These are phyloP conservation scores for Trifolium repens DNA, from an alignment of 306 rosid genomes.

Conservation along the genomic window DNA sequence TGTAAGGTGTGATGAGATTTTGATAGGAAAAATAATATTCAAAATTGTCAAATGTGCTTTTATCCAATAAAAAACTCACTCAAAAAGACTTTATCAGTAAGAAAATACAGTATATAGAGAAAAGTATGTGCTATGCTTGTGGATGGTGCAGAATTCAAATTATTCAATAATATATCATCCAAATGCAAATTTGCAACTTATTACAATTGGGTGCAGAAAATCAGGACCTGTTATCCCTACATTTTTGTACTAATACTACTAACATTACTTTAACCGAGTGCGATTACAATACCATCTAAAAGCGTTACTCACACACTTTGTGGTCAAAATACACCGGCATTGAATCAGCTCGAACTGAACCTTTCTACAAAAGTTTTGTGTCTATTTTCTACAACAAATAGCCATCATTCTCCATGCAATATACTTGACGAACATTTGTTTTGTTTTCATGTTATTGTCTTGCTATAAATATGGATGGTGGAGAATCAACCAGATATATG, in stretches of 20 bases:
- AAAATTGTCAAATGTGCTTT: neutral
- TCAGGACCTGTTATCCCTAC: constrained; percentile 8
- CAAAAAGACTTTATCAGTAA: neutral
- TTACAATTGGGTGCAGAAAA: neutral
- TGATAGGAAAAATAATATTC: neutral
- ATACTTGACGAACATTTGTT: neutral
- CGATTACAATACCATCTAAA: neutral
- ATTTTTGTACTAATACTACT: neutral
- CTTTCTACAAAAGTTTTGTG: constrained; percentile 21
- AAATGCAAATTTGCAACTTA: neutral
- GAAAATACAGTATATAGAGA: too few relatives aligned
- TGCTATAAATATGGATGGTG: constrained; percentile 8
- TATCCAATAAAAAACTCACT: neutral
- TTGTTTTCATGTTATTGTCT: neutral
- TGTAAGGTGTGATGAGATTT: neutral
- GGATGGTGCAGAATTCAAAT: neutral
- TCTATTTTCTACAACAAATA: neutral
- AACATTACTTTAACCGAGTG: neutral
- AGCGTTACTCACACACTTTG: constrained; percentile 10
- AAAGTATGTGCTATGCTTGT: too few relatives aligned
- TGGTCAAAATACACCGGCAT: constrained; percentile 17
- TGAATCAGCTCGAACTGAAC: neutral
- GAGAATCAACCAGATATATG: neutral
- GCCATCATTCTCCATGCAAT: neutral
- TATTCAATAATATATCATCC: neutral